Evolutionary conservation across 345 rosid species (phyloP), one percentile per base, ranked within the genome.

Genomic region (Toxicodendron radicans): DNA sequence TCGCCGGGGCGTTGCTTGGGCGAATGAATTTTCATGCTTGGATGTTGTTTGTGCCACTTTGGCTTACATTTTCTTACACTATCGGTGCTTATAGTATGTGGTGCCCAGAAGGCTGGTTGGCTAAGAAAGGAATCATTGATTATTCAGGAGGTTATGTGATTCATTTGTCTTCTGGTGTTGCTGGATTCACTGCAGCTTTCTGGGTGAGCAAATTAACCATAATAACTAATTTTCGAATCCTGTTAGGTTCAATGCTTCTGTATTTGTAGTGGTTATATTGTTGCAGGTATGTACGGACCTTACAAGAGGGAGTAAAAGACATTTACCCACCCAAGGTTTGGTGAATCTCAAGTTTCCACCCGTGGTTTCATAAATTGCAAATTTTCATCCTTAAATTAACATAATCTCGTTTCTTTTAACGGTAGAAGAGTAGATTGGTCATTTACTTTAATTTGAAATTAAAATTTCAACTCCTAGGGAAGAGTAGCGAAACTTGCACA

Each of bases 1-100:
- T 87, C 5, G 90, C 83, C 0, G 94, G 90, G 2, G 89, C 92
- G 2, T 67, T 90, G 79, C 88, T 90, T 20, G 92, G 89, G 62
- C 83, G 92, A 76, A 90, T 90, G 92, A 85, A 90, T 66, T 88
- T 88, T 75, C 85, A 85, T 58, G 91, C 88, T 0, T 90, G 94
- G 90, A 88, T 88, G 94, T 45, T 85, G 57, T 88, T 90, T 59
- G 94, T 84, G 73, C 89, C 94, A 11, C 88, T 90, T 20, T 90
- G 95, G 95, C 23, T 88, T 0, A 85, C 95, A 0, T 88, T 88
- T 71, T 90, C 92, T 4, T 88, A 90, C 76, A 86, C 94, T 1
- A 63, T 84, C 7, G 69, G 80, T 33, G 92, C 92, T 30, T 90
- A 81, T n/a, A 85, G 92, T 33, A 66, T 87, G 0, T 88, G 89